Percentiles rank a stretch among this genome's conserved stretches.
phyloP scores from a whole-genome alignment of 495 filamentous ascomycete genomes.

The Penicillium robsamsonii region DNA sequence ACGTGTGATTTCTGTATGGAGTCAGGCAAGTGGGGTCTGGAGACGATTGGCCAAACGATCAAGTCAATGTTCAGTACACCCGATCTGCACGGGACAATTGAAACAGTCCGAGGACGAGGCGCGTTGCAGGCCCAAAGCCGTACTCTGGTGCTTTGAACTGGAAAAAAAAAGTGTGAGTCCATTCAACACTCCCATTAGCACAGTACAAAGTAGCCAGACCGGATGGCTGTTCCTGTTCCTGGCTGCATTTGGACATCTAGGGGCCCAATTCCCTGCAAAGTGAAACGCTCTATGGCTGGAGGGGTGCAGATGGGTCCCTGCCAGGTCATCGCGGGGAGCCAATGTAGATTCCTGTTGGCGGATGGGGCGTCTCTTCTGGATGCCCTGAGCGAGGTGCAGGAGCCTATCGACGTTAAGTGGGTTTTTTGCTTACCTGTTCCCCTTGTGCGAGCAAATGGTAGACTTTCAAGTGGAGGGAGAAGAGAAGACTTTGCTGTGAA shows the following conservation, averaged over 20 bases:
- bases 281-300: constrained; percentile 11
- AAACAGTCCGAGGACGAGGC: constrained; percentile 6
- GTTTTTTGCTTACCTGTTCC: constrained; percentile 3
- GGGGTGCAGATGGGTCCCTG: constrained; percentile 15
- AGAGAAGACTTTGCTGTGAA: neutral
- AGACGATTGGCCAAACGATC: constrained; percentile 7
- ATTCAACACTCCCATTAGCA: neutral
- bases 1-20: constrained; percentile 7
- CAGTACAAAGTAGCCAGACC: neutral
- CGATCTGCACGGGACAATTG: constrained; percentile 9
- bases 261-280: constrained; percentile 6
- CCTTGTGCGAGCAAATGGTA: constrained; percentile 1
- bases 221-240: constrained; percentile 5
- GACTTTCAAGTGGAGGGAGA: neutral
- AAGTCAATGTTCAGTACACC: neutral
- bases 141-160: neutral
- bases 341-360: constrained; percentile 6
- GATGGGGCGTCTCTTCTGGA: constrained; percentile 10
- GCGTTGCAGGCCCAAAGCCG: neutral
- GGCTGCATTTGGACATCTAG: constrained; percentile 20
- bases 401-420: constrained; percentile 10
- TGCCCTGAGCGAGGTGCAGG: constrained; percentile 1
- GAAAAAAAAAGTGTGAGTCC: neutral
- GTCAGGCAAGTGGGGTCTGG: neutral
- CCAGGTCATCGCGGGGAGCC: constrained; percentile 44